These are phyloP conservation scores for Kwoniella pini DNA, from an alignment of 768 basidiomycete species.

Conservation along the genomic window DNA sequence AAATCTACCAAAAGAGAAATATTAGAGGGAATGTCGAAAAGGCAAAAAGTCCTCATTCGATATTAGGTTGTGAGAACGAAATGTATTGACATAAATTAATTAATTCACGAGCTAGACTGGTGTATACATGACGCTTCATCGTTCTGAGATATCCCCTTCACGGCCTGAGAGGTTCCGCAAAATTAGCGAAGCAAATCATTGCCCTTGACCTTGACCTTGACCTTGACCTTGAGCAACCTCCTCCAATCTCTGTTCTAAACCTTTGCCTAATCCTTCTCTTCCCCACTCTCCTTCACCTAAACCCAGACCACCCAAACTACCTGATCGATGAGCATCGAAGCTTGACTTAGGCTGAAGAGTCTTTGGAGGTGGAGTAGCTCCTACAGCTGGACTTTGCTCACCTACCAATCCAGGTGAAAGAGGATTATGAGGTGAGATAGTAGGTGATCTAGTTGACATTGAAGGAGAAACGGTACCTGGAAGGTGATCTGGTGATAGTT, in stretches of 20 bases:
- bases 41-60: too few species aligned
- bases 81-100: too few species aligned
- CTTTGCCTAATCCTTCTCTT: slow-evolving; percentile 75
- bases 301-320: slow-evolving; percentile 54
- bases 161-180: too few species aligned
- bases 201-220: background rate
- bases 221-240: slow-evolving; percentile 40
- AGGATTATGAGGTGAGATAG: slow-evolving; percentile 10
- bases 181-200: too few species aligned
- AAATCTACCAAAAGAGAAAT: too few species aligned
- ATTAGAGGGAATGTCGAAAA: too few species aligned
- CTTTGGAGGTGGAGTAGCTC: background rate
- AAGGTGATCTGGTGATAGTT: slow-evolving; percentile 68
- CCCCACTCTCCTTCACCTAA: slow-evolving; percentile 85
- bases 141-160: too few species aligned
- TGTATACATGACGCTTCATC: too few species aligned
- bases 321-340: background rate
- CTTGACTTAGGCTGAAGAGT: slow-evolving; percentile 3
- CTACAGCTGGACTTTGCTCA: background rate
- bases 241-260: slow-evolving; percentile 80
- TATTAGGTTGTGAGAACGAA: too few species aligned
- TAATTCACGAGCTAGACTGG: too few species aligned
- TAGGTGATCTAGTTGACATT: slow-evolving; percentile 31
- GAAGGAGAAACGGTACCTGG: slow-evolving; percentile 59
- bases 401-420: slow-evolving; percentile 8